These are phyloP conservation scores for Andalucia godoyi DNA, from an alignment of 78 protist species.

Conservation along the genomic window DNA sequence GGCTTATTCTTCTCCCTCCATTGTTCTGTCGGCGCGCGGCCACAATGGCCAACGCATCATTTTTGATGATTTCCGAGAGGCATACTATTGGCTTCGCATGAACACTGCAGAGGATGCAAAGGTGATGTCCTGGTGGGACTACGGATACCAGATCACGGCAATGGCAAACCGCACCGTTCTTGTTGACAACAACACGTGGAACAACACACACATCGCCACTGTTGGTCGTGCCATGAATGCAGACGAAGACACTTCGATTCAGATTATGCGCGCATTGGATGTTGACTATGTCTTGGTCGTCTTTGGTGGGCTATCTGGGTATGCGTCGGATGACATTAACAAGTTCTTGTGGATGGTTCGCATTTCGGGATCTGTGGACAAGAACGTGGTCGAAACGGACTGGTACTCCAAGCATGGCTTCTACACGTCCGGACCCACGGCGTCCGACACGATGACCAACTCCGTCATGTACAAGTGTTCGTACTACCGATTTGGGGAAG, in stretches of 20 bases:
- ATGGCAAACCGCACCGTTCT: constrained; percentile 93
- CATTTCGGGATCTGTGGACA: constrained; percentile 20
- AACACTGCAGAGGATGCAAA: constrained; percentile 90
- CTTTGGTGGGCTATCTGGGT: constrained; percentile 96
- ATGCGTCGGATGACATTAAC: constrained; percentile 88
- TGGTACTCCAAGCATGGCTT: constrained; percentile 60
- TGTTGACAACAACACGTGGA: constrained; percentile 99
- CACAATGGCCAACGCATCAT: constrained; percentile 63
- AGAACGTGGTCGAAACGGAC: constrained; percentile 45
- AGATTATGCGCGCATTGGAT: constrained; percentile 60
- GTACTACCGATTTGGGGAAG: constrained; percentile 86
- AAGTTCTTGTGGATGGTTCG: constrained; percentile 97
- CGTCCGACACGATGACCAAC: constrained; percentile 51
- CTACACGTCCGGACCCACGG: constrained; percentile 55
- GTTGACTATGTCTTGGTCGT: constrained; percentile 95
- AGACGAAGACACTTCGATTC: constrained; percentile 67
- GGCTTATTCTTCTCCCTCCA: constrained; percentile 96
- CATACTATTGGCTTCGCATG: constrained; percentile 92
- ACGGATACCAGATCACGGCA: constrained; percentile 97
- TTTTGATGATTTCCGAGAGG: constrained; percentile 98
- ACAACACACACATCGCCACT: constrained; percentile 94
- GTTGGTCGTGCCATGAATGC: constrained; percentile 87
- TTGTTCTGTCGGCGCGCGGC: constrained; percentile 72
- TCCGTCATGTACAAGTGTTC: constrained; percentile 86
- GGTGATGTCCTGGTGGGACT: constrained; percentile 99